Conservation (phyloP, 208 protist genomes). For the Leishmania guyanensis region DNA sequence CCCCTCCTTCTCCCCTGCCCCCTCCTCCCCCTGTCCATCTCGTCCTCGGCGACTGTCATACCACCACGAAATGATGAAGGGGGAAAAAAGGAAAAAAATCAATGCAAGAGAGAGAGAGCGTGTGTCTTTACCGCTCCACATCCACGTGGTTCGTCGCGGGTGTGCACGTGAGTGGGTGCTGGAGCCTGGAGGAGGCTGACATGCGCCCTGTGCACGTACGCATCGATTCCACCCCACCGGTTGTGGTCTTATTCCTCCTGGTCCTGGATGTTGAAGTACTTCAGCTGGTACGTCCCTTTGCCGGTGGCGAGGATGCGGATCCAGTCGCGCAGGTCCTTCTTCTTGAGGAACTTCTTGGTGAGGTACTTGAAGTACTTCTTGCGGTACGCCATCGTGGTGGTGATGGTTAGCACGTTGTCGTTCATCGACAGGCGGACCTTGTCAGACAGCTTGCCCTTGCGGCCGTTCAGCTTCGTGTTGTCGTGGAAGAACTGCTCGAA, state of each 20-base stretch:
- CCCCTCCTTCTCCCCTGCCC: not conserved
- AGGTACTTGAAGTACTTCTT: constrained; percentile 99
- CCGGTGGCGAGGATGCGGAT: constrained; percentile 96
- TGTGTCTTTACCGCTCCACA: not conserved
- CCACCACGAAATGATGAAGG: constrained; percentile 8
- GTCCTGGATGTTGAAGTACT: constrained; percentile 98
- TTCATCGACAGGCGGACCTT: constrained; percentile 90
- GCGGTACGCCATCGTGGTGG: constrained; percentile 93
- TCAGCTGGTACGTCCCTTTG: constrained; percentile 97
- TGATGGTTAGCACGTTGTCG: constrained; percentile 93
- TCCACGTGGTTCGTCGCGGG: not conserved
- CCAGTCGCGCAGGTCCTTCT: constrained; percentile 98
- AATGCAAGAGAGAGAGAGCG: constrained; percentile 2
- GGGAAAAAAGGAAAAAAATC: not conserved
- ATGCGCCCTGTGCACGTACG: not conserved
- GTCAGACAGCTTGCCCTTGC: constrained; percentile 96
- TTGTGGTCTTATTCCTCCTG: constrained; percentile 79
- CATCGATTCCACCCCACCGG: not conserved
- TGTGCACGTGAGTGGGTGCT: not conserved
- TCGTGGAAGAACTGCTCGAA: constrained; percentile 97
- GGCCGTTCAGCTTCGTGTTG: constrained; percentile 98
- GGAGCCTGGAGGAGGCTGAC: not conserved
- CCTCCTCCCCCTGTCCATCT: not conserved
- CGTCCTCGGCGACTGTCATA: not conserved
- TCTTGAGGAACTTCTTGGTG: constrained; percentile 99